A percentile compares a stretch with the other conserved stretches of the same genome.
Conservation (phyloP, 2,329 filamentous ascomycete species). For the Cercospora sojina region DNA sequence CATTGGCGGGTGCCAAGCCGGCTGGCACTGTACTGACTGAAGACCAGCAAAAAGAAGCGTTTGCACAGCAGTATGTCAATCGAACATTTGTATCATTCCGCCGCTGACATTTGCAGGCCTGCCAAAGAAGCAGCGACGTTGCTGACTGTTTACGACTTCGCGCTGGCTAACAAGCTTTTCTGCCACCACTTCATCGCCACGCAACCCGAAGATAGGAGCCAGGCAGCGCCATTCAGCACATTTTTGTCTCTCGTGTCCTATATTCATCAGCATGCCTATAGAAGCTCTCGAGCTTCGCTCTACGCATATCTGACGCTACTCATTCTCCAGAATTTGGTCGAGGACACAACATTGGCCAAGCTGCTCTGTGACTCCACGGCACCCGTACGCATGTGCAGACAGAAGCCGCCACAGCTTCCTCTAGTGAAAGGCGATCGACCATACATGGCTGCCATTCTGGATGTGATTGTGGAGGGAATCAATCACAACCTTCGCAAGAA, state of each 20-base stretch:
- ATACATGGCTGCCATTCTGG: constrained; percentile 73
- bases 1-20: constrained; percentile 64
- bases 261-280: constrained; percentile 86
- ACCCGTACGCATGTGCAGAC: constrained; percentile 79
- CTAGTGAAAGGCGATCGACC: constrained; percentile 67
- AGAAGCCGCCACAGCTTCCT: constrained; percentile 82
- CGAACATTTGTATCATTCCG: not conserved
- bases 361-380: constrained; percentile 76
- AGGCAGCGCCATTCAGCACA: constrained; percentile 63
- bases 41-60: constrained; percentile 79
- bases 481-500: constrained; percentile 89
- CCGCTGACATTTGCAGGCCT: constrained; percentile 58
- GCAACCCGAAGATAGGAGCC: constrained; percentile 23
- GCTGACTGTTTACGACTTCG: constrained; percentile 87
- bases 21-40: constrained; percentile 62
- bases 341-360: constrained; percentile 80
- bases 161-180: constrained; percentile 92
- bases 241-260: constrained; percentile 91
- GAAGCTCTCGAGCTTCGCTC: constrained; percentile 71
- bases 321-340: constrained; percentile 79
- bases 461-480: constrained; percentile 84
- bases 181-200: constrained; percentile 74
- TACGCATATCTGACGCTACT: constrained; percentile 86
- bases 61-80: constrained; percentile 68
- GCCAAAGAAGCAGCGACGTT: constrained; percentile 75